Base-by-base conservation (phyloP, 345 rosid species). In the Theobroma cacao region DNA sequence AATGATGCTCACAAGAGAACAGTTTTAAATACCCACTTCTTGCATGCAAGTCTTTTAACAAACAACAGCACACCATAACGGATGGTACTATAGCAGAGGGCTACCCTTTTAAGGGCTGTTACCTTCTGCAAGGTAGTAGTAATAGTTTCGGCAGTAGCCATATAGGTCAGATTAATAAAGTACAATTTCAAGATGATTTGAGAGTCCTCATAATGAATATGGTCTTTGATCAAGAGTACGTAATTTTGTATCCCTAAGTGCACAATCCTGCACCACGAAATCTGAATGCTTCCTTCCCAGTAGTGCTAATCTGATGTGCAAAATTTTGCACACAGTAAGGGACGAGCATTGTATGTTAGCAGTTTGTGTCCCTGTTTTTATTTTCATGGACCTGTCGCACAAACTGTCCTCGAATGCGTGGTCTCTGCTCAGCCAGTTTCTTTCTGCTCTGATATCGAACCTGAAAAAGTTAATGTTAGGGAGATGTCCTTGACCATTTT, bases 361-460 rank as follows among this genome's bases (percentile, higher is more conserved):
- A 40, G 70, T 50, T n/a, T 50, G 75, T 53, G 30, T 74, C 80
- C 74, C 41, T 45, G 18, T 30, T 82, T 34, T 79, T 81, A 55
- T 77, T 80, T 75, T 74, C 87, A 17, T 52, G 52, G 38, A 30
- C 78, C 79, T 81, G 87, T 33, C 84, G 87, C 24, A 88, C 89
- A 78, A 90, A 90, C 55, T 88, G 93, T 26, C 90, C 91, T 71
- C 85, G 84, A 58, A 88, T 38, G 1, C 90, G 85, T 3, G 93
- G 91, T 69, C 91, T 80, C 72, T 86, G 90, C 65, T 90, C 89
- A 0, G 93, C 91, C 78, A 88, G 80, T 61, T 82, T 84, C 87
- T 90, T 87, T 79, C 90, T 82, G 77, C 91, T 87, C 4, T 90
- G 85, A 59, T 90, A 90, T 63, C 90, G 87, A 60, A 90, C 88